phyloP scores from a whole-genome alignment of 2,329 filamentous ascomycete genomes.

The Fusarium transvaalense region DNA sequence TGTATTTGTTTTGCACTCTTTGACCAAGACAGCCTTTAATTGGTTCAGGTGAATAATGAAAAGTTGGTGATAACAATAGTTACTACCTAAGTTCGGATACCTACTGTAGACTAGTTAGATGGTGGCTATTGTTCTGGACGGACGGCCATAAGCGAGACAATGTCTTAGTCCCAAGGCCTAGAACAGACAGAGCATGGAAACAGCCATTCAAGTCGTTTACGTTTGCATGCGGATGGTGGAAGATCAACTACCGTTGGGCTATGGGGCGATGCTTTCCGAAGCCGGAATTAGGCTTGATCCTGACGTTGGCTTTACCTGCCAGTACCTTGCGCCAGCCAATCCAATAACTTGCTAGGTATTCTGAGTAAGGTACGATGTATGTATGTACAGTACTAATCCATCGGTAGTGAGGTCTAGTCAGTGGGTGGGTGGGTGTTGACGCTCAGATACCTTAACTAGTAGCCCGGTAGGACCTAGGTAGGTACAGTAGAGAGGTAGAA shows the following conservation, averaged over 20 bases:
- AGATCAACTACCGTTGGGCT: slow-evolving; percentile 13
- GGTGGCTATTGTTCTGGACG: background rate
- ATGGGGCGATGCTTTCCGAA: slow-evolving; percentile 37
- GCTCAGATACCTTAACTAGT: no score
- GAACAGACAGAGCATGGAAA: slow-evolving; percentile 25
- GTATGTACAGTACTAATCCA: no score
- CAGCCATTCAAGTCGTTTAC: slow-evolving; percentile 9
- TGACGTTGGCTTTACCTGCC: slow-evolving; percentile 27
- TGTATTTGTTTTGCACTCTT: background rate
- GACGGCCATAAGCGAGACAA: slow-evolving; percentile 15
- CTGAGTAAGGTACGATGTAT: slow-evolving; percentile 26
- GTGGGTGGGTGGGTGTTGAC: slow-evolving; percentile 19
- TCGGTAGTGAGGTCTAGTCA: slow-evolving; percentile 19
- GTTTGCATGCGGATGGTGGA: slow-evolving; percentile 33
- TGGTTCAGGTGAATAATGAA: background rate
- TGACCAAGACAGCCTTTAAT: background rate
- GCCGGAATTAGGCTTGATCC: slow-evolving; percentile 36
- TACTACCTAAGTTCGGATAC: background rate
- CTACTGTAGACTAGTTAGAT: no score
- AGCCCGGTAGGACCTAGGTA: no score
- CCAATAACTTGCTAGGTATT: slow-evolving; percentile 15
- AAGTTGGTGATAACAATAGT: background rate
- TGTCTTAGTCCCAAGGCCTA: slow-evolving; percentile 24
- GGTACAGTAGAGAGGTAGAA: background rate
- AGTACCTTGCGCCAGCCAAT: slow-evolving; percentile 17